Conservation (phyloP, 129 eudicot genomes). For the Scalesia atractyloides region DNA sequence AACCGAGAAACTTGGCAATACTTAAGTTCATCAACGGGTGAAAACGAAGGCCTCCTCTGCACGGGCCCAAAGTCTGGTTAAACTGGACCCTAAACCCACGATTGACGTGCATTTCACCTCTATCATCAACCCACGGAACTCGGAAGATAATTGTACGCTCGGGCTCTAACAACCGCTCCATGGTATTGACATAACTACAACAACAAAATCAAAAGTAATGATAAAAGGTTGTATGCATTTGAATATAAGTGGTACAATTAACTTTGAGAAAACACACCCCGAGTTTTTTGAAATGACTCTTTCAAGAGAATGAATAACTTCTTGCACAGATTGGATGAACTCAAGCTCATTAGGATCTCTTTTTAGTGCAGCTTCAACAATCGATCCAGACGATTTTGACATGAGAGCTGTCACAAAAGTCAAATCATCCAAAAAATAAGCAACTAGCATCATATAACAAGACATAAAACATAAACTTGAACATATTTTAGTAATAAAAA, state of each 20-base stretch:
- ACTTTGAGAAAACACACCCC: constrained; percentile 45
- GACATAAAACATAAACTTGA: constrained; percentile 1
- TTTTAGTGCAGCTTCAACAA: constrained; percentile 94
- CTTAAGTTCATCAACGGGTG: constrained; percentile 96
- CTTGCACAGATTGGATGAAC: constrained; percentile 91
- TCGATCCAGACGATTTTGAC: constrained; percentile 99
- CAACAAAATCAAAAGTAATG: constrained; percentile 4
- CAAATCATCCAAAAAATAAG: constrained; percentile 15
- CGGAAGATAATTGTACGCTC: constrained; percentile 87
- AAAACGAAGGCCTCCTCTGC: constrained; percentile 96
- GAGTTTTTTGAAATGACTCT: constrained; percentile 90
- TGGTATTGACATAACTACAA: constrained; percentile 80
- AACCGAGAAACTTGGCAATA: constrained; percentile 90
- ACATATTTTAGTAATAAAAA: neutral
- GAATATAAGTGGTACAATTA: neutral
- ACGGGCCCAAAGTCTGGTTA: constrained; percentile 93
- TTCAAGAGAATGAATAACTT: constrained; percentile 87
- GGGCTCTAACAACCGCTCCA: constrained; percentile 98
- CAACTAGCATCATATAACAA: neutral
- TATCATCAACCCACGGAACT: constrained; percentile 98
- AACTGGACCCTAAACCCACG: constrained; percentile 94
- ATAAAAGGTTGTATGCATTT: constrained; percentile 10
- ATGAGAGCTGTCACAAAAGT: constrained; percentile 69
- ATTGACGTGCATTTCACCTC: constrained; percentile 93
- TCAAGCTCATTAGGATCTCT: constrained; percentile 96